Conservation (phyloP, 2,329 filamentous ascomycete species). For the Aspergillus calidoustus region DNA sequence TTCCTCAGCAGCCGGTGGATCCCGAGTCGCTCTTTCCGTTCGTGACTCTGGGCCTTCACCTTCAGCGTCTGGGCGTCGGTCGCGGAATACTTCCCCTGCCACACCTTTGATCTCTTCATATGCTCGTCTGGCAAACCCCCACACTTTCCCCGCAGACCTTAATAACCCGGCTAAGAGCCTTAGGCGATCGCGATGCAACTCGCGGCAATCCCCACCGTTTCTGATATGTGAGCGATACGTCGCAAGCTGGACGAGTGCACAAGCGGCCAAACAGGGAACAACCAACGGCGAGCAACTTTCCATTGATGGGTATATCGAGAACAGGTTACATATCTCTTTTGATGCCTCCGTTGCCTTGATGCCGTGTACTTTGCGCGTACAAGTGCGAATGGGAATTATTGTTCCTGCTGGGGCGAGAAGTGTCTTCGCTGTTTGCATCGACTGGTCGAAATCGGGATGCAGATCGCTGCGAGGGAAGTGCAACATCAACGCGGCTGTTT, state of each 20-base stretch:
- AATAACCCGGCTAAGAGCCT: not conserved
- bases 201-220: not conserved
- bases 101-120: not conserved
- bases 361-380: not conserved
- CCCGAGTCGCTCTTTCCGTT: not conserved
- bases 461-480: constrained; percentile 11
- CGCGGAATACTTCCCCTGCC: not conserved
- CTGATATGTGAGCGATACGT: not conserved
- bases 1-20: not conserved
- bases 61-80: not conserved
- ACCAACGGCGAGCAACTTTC: not conserved
- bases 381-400: not conserved
- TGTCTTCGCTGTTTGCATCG: not conserved
- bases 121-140: not conserved
- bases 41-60: not conserved
- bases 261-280: not conserved
- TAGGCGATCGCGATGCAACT: not conserved
- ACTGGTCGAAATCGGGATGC: not conserved
- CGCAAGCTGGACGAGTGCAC: not conserved
- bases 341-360: constrained; percentile 4
- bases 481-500: constrained; percentile 1
- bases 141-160: not conserved
- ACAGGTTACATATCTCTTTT: constrained; percentile 5
- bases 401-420: not conserved
- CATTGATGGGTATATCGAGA: not conserved